Evolutionary conservation across 805 yeast species (phyloP).

Genomic region (Candida sonorensis): DNA sequence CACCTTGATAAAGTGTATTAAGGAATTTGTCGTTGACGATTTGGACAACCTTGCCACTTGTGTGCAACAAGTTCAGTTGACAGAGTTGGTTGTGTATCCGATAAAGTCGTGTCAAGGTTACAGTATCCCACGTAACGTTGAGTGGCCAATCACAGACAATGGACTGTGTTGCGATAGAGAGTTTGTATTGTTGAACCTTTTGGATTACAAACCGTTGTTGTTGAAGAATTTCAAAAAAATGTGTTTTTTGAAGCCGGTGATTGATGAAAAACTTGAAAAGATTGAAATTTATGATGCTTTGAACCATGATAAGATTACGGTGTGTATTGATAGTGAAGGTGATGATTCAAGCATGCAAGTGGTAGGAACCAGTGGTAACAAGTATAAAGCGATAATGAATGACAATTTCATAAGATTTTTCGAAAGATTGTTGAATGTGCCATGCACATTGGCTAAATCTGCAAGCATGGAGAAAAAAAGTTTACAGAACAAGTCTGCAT

Average conservation of each 20-base stretch:
- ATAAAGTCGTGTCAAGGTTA: slow-evolving; percentile 37
- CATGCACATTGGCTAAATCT: slow-evolving; percentile 30
- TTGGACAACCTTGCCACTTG: no score
- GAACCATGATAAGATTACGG: slow-evolving; percentile 2
- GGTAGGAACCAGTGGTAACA: no score
- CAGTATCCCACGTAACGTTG: slow-evolving; percentile 14
- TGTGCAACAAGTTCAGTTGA: no score
- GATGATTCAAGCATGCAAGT: no score
- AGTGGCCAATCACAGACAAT: slow-evolving; percentile 23
- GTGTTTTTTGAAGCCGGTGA: slow-evolving; percentile 28
- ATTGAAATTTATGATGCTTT: slow-evolving; percentile 4
- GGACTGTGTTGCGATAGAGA: slow-evolving; percentile 36
- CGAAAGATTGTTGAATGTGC: slow-evolving; percentile 20
- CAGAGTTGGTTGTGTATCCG: slow-evolving; percentile 30
- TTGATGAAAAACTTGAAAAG: slow-evolving; percentile 8
- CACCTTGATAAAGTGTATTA: slow-evolving; percentile 18
- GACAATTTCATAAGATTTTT: slow-evolving; percentile 23
- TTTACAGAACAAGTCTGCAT: slow-evolving; percentile 32
- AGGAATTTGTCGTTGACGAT: slow-evolving; percentile 19
- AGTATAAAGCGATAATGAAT: slow-evolving; percentile 9
- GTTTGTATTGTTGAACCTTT: slow-evolving; percentile 30
- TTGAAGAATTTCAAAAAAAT: slow-evolving; percentile 29
- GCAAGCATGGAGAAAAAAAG: slow-evolving; percentile 5
- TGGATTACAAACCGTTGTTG: slow-evolving; percentile 21
- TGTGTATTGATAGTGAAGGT: not conserved